Evolutionary conservation across 2,329 filamentous ascomycete species (phyloP).

Genomic region (Colletotrichum aenigma): DNA sequence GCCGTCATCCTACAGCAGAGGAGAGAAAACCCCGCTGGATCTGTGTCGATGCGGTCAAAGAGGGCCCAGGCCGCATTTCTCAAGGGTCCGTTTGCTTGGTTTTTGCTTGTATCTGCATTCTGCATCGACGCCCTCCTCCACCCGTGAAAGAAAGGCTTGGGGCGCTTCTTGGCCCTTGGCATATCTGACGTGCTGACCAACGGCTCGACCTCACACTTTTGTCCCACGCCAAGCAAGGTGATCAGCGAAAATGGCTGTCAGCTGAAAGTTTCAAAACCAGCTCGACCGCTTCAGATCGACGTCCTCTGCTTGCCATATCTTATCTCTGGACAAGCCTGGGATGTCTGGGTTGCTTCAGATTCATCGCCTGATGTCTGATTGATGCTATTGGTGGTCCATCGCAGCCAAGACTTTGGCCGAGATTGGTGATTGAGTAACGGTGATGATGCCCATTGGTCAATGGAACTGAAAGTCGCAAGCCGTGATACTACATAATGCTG

Average conservation of each 20-base stretch:
- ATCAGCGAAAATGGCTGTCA: neutral
- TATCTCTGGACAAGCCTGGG: neutral
- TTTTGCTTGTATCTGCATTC: neutral
- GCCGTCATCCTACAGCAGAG: slow-evolving; percentile 9
- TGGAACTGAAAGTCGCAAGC: accelerated
- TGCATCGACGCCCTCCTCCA: slow-evolving; percentile 10
- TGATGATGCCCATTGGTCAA: neutral
- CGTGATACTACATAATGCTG: neutral
- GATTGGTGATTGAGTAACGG: neutral
- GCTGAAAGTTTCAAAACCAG: neutral
- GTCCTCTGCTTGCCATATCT: neutral
- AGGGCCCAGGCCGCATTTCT: neutral
- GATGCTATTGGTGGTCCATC: neutral
- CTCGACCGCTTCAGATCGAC: neutral
- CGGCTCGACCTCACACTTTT: neutral
- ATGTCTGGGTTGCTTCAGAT: neutral
- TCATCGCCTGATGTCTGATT: neutral
- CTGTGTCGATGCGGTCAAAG: neutral
- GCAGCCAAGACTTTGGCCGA: neutral
- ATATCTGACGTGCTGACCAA: neutral
- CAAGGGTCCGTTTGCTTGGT: neutral
- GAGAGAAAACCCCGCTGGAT: neutral
- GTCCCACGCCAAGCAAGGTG: neutral
- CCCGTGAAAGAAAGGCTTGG: slow-evolving; percentile 1
- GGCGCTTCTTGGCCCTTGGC: slow-evolving; percentile 12